Percentiles rank a stretch among this genome's conserved stretches.
phyloP scores from a whole-genome alignment of 176 grass and related monocot species.

The Juncus inflexus region DNA sequence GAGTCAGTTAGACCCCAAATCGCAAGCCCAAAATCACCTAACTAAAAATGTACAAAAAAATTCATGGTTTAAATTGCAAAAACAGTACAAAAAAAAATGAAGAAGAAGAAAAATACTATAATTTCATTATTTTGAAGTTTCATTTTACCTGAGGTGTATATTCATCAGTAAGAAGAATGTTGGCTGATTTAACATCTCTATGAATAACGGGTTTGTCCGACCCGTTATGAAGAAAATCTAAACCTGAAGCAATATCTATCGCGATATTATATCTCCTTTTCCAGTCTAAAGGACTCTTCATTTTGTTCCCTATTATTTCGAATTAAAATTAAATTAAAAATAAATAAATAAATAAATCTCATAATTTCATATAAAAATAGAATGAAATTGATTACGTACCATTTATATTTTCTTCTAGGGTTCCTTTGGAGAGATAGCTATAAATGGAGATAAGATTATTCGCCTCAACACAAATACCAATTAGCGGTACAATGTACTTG shows the following conservation, averaged over 20 bases:
- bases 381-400: slow-evolving; percentile 28
- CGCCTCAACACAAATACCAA: slow-evolving; percentile 77
- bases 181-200: slow-evolving; percentile 92
- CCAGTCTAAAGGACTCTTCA: slow-evolving; percentile 52
- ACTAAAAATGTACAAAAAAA: slow-evolving; percentile 27
- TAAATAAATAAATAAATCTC: background rate
- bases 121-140: too few relatives aligned
- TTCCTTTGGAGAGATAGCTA: slow-evolving; percentile 70
- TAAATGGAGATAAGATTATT: slow-evolving; percentile 78
- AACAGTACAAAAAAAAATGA: background rate
- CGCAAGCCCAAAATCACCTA: slow-evolving; percentile 94
- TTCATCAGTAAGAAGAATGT: slow-evolving; percentile 77
- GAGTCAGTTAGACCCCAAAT: slow-evolving; percentile 68
- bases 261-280: slow-evolving; percentile 62
- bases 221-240: slow-evolving; percentile 70
- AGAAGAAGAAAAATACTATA: too few relatives aligned
- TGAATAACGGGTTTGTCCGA: slow-evolving; percentile 68
- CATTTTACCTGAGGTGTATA: slow-evolving; percentile 61
- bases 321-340: background rate
- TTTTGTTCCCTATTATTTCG: slow-evolving; percentile 40
- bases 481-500: slow-evolving; percentile 54
- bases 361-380: background rate
- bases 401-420: slow-evolving; percentile 82
- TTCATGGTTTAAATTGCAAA: background rate
- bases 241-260: slow-evolving; percentile 57